Percentiles rank a stretch among this genome's conserved stretches.
Evolutionary conservation across 805 yeast genomes (phyloP).

Genomic region (Cyberlindnera saturnus): DNA sequence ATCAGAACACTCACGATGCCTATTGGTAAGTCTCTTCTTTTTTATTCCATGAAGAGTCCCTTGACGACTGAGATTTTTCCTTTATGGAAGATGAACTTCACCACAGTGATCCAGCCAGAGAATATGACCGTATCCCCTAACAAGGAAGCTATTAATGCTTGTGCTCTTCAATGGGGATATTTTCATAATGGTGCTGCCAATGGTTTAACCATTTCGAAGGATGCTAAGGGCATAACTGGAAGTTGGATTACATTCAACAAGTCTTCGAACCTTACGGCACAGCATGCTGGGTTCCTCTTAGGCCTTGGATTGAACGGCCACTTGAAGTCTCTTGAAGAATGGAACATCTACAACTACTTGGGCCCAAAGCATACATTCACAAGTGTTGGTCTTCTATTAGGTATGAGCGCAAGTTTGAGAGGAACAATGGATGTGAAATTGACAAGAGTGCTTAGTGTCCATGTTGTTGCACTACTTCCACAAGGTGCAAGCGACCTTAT

Average conservation of each 20-base stretch:
- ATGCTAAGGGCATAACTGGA: slow-evolving; percentile 68
- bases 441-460: slow-evolving; percentile 88
- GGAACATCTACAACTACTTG: slow-evolving; percentile 91
- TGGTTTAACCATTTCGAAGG: slow-evolving; percentile 69
- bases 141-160: slow-evolving; percentile 43
- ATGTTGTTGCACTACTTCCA: slow-evolving; percentile 86
- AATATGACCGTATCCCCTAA: slow-evolving; percentile 59
- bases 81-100: slow-evolving; percentile 68
- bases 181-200: slow-evolving; percentile 91
- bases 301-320: slow-evolving; percentile 94
- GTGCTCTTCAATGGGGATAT: slow-evolving; percentile 67
- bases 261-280: slow-evolving; percentile 50
- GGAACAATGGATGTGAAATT: slow-evolving; percentile 83
- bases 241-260: slow-evolving; percentile 89
- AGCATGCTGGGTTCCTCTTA: slow-evolving; percentile 91
- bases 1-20: slow-evolving; percentile 71
- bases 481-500: slow-evolving; percentile 86
- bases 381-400: slow-evolving; percentile 81
- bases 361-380: slow-evolving; percentile 85
- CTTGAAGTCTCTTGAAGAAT: slow-evolving; percentile 75
- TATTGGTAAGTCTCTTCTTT: slow-evolving; percentile 71
- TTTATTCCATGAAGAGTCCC: slow-evolving; percentile 64
- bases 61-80: slow-evolving; percentile 80
- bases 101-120: slow-evolving; percentile 57
- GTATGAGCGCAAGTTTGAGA: slow-evolving; percentile 83